Base-by-base conservation (phyloP, 2,329 filamentous ascomycete species). In the Diplodia sapinea region DNA sequence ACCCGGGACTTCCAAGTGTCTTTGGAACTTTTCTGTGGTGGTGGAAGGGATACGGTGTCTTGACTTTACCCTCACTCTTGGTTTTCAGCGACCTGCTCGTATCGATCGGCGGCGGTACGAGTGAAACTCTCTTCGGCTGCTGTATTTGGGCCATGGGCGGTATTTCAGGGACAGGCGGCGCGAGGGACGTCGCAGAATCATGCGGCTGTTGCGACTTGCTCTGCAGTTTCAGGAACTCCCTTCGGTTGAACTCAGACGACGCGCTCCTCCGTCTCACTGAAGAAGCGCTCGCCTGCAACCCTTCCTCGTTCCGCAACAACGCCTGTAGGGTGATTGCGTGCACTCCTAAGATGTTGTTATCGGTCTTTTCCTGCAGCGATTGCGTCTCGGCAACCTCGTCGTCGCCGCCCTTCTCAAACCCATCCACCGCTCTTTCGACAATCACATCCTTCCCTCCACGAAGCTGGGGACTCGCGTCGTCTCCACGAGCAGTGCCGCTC, bases 321-420 rank as follows among this genome's bases (percentile, higher is more conserved):
- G 69, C 69, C 26, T 67, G 67, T 40, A 70, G 29, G 38, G 69
- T 70, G n/a, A 70, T 69, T 15, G 69, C 67, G 40, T 70, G 69
- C 31, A 63, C 67, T 7, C 59, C 63, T 4, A 70, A 56, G 23
- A 69, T 69, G 4, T 61, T 56, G 49, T 68, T 62, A 26, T 64
- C 57, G 26, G 59, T 68, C 23, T 62, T 62, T 13, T 51, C 50
- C 31, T 57, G 33, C 38, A 56, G n/a, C 5, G 50, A 55, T n/a
- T 63, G 57, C n/a, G 52, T 66, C 23, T 49, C 54, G 29, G 29
- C 47, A n/a, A n/a, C n/a, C 11, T 13, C 43, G 4, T 43, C 57
- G 17, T 47, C 8, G 29, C 20, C 33, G 13, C 29, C 31, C 15
- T 67, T 50, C 17, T 67, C 65, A 12, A 63, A 26, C 6, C 23